A percentile compares a stretch with the other conserved stretches of the same genome.
Conservation (phyloP, 2,329 filamentous ascomycete genomes). For the Calonectria multiphialidica region DNA sequence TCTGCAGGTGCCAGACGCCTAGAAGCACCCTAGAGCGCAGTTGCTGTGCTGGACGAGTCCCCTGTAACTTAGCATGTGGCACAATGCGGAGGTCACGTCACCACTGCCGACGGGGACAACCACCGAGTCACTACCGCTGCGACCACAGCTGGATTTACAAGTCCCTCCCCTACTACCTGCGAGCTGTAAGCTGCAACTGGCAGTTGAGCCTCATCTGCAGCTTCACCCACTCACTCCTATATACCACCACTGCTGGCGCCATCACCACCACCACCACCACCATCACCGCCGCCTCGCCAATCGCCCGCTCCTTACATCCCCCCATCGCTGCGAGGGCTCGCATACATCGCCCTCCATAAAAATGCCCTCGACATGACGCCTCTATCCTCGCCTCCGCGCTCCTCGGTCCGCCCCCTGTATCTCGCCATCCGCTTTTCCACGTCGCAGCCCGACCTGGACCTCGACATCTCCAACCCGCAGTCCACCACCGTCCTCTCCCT, state of each 20-base stretch:
- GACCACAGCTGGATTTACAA: no score
- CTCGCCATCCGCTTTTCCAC: slow-evolving; percentile 93
- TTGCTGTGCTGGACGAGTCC: not conserved
- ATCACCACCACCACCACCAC: no score
- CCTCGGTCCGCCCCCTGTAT: slow-evolving; percentile 65
- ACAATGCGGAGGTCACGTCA: slow-evolving; percentile 2
- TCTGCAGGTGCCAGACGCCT: slow-evolving; percentile 23
- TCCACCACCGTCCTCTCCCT: slow-evolving; percentile 81
- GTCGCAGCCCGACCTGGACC: slow-evolving; percentile 83
- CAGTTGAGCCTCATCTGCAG: not conserved
- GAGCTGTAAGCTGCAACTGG: not conserved
- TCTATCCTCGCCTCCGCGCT: slow-evolving; percentile 31
- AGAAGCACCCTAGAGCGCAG: not conserved
- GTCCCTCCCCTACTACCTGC: not conserved
- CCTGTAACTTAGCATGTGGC: slow-evolving; percentile 8
- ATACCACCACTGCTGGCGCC: not conserved
- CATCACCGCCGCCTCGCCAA: not conserved
- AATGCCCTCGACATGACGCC: slow-evolving; percentile 46
- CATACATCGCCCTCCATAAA: not conserved
- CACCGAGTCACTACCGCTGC: not conserved
- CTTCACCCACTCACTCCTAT: no score
- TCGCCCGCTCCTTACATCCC: not conserved
- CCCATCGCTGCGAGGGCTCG: not conserved
- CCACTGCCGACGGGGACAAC: no score
- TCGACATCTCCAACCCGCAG: slow-evolving; percentile 78